phyloP scores from a whole-genome alignment of 225 moss, liverwort and hornwort species.

The Marchantia polymorpha region DNA sequence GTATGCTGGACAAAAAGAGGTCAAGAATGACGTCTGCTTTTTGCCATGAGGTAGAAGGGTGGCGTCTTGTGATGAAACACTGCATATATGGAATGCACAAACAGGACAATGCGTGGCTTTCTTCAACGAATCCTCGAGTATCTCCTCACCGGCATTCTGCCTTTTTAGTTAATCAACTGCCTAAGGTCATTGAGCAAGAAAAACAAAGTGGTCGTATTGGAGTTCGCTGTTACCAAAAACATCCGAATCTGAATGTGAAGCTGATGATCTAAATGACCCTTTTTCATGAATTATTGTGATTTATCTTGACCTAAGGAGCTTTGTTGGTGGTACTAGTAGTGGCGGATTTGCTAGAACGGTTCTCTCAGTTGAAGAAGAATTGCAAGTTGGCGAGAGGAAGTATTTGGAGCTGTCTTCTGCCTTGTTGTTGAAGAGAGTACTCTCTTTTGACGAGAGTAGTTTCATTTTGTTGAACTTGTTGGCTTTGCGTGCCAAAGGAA shows the following conservation, averaged over 20 bases:
- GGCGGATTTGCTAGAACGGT: not conserved
- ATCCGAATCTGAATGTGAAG: too few species aligned
- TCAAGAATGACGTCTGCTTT: slow-evolving; percentile 62
- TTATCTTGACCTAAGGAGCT: too few species aligned
- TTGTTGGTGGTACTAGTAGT: too few species aligned
- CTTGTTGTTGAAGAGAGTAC: slow-evolving; percentile 16
- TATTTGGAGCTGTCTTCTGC: slow-evolving; percentile 7
- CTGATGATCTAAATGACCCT: too few species aligned
- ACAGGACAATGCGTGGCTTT: slow-evolving; percentile 62
- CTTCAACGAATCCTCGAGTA: slow-evolving; percentile 59
- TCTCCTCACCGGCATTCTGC: slow-evolving; percentile 33
- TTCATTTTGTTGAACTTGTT: not conserved
- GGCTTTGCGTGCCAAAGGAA: not conserved
- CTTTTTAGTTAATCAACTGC: too few species aligned
- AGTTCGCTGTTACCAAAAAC: too few species aligned
- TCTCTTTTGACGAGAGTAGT: not conserved
- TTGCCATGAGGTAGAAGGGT: slow-evolving; percentile 63
- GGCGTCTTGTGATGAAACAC: slow-evolving; percentile 83
- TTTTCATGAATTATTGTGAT: too few species aligned
- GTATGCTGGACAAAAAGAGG: slow-evolving; percentile 75
- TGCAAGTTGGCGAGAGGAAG: not conserved
- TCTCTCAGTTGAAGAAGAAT: not conserved
- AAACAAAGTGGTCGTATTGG: too few species aligned
- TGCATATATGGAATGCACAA: slow-evolving; percentile 70
- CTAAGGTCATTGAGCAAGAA: too few species aligned